phyloP scores from a whole-genome alignment of 495 filamentous ascomycete genomes.

The Penicillium simplicissimum region DNA sequence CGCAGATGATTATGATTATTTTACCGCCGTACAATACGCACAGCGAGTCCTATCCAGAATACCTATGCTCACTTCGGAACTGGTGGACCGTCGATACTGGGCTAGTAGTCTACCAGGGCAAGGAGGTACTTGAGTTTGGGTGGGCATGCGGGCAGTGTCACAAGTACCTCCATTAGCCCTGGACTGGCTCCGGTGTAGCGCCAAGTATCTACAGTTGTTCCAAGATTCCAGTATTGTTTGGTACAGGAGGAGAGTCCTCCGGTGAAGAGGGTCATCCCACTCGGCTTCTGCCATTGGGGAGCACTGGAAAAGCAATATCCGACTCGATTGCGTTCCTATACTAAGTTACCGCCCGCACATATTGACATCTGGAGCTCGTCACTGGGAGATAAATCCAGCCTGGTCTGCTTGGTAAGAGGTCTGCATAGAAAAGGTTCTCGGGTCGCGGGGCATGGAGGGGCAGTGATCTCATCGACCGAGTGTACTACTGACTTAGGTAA shows the following conservation, averaged over 20 bases:
- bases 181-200: slow-evolving; percentile 22
- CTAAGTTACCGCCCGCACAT: neutral
- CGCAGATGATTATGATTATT: neutral
- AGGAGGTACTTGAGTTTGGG: neutral
- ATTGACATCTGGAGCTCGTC: neutral
- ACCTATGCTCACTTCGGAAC: neutral
- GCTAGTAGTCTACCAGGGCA: neutral
- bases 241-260: slow-evolving; percentile 49
- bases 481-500: neutral
- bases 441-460: slow-evolving; percentile 45
- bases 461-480: slow-evolving; percentile 18
- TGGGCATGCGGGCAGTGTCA: neutral
- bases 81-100: neutral
- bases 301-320: slow-evolving; percentile 20
- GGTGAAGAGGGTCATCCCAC: slow-evolving; percentile 34
- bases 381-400: neutral
- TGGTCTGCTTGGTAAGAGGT: neutral
- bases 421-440: neutral
- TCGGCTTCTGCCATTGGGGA: slow-evolving; percentile 24
- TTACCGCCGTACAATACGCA: neutral
- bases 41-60: neutral
- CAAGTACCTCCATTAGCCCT: neutral
- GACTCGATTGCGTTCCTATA: slow-evolving; percentile 15
- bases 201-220: neutral
- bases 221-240: slow-evolving; percentile 1